Evolutionary conservation across 2,329 filamentous ascomycete species (phyloP), one percentile per base, ranked within the genome.

Genomic region (Epichloe gansuensis): DNA sequence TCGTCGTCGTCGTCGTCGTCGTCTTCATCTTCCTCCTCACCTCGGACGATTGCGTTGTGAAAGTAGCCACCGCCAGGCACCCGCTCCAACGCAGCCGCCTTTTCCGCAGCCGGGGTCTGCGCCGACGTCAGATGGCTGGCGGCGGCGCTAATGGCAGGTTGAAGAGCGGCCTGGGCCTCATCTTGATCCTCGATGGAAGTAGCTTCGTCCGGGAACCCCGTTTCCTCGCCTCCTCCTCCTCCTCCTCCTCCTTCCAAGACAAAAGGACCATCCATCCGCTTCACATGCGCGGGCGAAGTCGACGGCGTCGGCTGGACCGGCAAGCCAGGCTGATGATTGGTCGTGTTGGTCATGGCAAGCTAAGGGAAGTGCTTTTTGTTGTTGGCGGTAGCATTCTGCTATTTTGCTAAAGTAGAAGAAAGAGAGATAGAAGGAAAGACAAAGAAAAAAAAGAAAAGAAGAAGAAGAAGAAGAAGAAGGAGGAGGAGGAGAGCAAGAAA

Each of bases 141-240:
- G 23, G 70, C 69, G 6, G 72, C 71, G 61, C 78, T 82, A 56
- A 84, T 73, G 25, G 78, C 71, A 2, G 78, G 77, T 60, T 80
- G 78, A 48, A 84, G 71, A 45, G 82, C 72, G 7, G 77, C 78
- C 57, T 80, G 76, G 4, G 75, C 79, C 56, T 77, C 77, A 58
- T 81, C 77, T 52, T 76, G 69, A 45, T 76, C 73, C 48, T 60
- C 62, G 27, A 65, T 58, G 17, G 62, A 59, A n/a, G 17, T 21
- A 21, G 56, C 59, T 4, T 60, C 58, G 27, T 62, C 56, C 6
- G 53, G 54, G 1, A 56, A 23, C 8, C 47, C 49, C 12, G 34
- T 44, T n/a, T 57, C 56, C 4, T 56, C 51, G 27, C 52, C 53
- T 34, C 42, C 51, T 5, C 13, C 21, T 21, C 21, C 21, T 21